phyloP scores from a whole-genome alignment of 805 yeast genomes.

The Tetrapisispora arboricola region DNA sequence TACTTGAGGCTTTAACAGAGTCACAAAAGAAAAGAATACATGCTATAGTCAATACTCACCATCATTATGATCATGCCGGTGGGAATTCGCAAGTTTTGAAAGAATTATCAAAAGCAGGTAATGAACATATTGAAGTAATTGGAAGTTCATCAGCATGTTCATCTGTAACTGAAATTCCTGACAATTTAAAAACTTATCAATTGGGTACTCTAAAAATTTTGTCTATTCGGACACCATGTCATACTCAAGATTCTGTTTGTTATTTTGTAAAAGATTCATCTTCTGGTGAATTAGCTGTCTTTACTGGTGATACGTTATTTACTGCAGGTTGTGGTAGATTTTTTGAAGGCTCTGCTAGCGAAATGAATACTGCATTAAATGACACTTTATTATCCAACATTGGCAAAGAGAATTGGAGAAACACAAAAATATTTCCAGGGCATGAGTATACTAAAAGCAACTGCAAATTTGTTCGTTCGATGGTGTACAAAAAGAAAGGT shows the following conservation, averaged over 20 bases:
- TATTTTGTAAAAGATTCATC: conserved; percentile 56
- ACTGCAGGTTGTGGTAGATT: conserved; percentile 94
- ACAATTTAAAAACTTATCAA: conserved; percentile 48
- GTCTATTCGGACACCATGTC: conserved; percentile 94
- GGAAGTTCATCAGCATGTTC: conserved; percentile 39
- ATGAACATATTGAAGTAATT: conserved; percentile 56
- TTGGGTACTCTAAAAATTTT: conserved; percentile 39
- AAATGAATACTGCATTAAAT: conserved; percentile 69
- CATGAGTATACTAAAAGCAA: conserved; percentile 90
- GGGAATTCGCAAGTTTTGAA: conserved; percentile 45
- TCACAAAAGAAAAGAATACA: conserved; percentile 39
- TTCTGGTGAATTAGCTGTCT: conserved; percentile 64
- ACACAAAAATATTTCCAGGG: conserved; percentile 76
- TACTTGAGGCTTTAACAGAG: conserved; percentile 36
- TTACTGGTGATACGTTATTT: conserved; percentile 94
- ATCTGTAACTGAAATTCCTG: conserved; percentile 56
- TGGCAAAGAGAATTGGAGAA: conserved; percentile 20
- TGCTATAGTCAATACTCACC: conserved; percentile 91
- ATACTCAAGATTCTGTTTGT: conserved; percentile 92
- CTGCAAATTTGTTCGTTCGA: conserved; percentile 62
- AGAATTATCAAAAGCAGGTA: conserved; percentile 19
- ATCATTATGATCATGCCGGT: conserved; percentile 90
- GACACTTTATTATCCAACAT: conserved; percentile 53
- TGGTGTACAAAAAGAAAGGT: conserved; percentile 36
- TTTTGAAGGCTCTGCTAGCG: conserved; percentile 78